phyloP scores from a whole-genome alignment of 2,329 filamentous ascomycete species.

The Aureobasidium zeae region DNA sequence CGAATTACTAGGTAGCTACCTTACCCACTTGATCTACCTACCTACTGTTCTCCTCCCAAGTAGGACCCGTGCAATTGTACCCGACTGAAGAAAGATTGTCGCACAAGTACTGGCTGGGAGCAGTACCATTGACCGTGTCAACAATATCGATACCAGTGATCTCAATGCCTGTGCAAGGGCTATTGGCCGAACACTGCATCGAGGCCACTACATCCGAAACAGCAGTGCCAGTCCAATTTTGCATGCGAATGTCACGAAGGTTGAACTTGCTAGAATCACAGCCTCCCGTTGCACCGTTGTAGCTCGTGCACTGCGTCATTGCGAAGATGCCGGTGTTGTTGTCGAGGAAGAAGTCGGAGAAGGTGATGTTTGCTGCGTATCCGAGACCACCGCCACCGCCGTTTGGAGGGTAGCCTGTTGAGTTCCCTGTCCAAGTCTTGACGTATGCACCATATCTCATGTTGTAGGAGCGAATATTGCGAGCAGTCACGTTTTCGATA shows the following conservation, averaged over 20 bases:
- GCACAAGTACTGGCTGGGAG: slow-evolving; percentile 21
- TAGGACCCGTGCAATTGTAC: slow-evolving; percentile 22
- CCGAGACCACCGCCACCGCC: slow-evolving; percentile 50
- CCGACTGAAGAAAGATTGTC: slow-evolving; percentile 20
- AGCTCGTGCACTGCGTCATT: slow-evolving; percentile 25
- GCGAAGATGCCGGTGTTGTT: slow-evolving; percentile 20
- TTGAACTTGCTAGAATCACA: slow-evolving; percentile 31
- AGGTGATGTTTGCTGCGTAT: slow-evolving; percentile 31
- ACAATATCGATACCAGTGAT: slow-evolving; percentile 20
- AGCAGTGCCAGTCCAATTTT: slow-evolving; percentile 25
- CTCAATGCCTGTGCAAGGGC: slow-evolving; percentile 23
- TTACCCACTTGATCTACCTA: no score
- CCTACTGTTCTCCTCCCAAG: slow-evolving; percentile 13
- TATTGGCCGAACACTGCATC: slow-evolving; percentile 24
- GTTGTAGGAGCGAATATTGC: slow-evolving; percentile 40
- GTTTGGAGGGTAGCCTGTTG: slow-evolving; percentile 38
- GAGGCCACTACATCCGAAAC: slow-evolving; percentile 20
- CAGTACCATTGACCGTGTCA: slow-evolving; percentile 18
- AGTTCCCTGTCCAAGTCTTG: slow-evolving; percentile 51
- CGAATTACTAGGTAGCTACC: no score
- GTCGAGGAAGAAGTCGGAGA: slow-evolving; percentile 27
- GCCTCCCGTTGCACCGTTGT: slow-evolving; percentile 20
- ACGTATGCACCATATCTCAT: slow-evolving; percentile 43
- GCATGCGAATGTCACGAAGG: slow-evolving; percentile 26
- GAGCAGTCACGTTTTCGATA: slow-evolving; percentile 41